These are phyloP conservation scores for Boletus smithii DNA, from an alignment of 1,284 basidiomycete species.

Conservation along the genomic window DNA sequence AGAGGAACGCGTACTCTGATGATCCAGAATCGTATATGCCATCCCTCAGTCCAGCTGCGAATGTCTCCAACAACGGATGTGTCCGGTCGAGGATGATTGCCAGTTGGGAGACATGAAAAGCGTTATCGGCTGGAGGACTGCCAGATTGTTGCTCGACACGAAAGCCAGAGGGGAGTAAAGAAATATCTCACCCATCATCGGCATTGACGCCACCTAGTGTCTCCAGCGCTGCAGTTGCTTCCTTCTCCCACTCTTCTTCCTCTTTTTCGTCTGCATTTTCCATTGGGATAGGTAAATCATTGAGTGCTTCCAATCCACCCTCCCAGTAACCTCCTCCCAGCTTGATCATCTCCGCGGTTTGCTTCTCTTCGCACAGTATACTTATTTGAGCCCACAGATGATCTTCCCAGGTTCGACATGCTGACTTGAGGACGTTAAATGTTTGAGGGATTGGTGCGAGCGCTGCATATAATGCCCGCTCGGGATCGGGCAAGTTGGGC, in stretches of 20 bases:
- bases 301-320: slow-evolving; percentile 42
- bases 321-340: slow-evolving; percentile 67
- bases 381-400: slow-evolving; percentile 91
- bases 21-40: slow-evolving; percentile 47
- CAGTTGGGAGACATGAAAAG: slow-evolving; percentile 84
- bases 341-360: slow-evolving; percentile 56
- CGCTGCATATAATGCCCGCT: slow-evolving; percentile 85
- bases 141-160: slow-evolving; percentile 2
- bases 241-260: slow-evolving; percentile 61
- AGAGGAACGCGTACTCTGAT: slow-evolving; percentile 55
- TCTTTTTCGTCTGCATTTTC: slow-evolving; percentile 43
- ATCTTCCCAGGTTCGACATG: slow-evolving; percentile 91
- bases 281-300: slow-evolving; percentile 34
- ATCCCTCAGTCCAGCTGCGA: slow-evolving; percentile 59
- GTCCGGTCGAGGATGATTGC: slow-evolving; percentile 81
- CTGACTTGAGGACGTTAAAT: slow-evolving; percentile 69
- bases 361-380: slow-evolving; percentile 79
- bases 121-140: slow-evolving; percentile 70
- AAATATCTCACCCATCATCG: slow-evolving; percentile 50
- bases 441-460: slow-evolving; percentile 79
- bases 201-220: slow-evolving; percentile 50
- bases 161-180: not conserved
- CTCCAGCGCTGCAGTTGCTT: slow-evolving; percentile 52
- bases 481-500: slow-evolving; percentile 68
- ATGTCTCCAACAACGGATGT: slow-evolving; percentile 66